Evolutionary conservation across 371 early-diverging fungal genomes (phyloP).

Genomic region (Mycotypha africana): DNA sequence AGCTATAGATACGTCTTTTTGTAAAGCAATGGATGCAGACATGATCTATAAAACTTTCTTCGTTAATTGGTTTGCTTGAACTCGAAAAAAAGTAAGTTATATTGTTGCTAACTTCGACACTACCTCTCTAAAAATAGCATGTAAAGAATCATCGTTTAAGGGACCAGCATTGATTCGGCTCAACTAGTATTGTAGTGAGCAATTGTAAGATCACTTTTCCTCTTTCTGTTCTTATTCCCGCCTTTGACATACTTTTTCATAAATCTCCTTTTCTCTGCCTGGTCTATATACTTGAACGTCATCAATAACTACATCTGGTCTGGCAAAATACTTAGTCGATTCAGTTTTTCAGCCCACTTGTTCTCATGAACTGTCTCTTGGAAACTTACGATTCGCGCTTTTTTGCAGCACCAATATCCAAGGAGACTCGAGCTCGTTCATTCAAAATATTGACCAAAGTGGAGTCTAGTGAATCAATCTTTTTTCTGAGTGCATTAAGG

Average conservation of each 20-base stretch:
- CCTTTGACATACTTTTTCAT: constrained; percentile 51
- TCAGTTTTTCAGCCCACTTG: too few species aligned
- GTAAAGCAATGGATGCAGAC: constrained; percentile 86
- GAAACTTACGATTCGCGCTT: constrained; percentile 11
- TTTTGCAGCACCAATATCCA: constrained; percentile 81
- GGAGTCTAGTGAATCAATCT: constrained; percentile 77
- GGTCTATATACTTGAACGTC: constrained; percentile 64
- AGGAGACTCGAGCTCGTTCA: constrained; percentile 83
- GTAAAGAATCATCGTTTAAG: constrained; percentile 65
- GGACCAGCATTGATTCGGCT: constrained; percentile 76
- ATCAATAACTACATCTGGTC: constrained; percentile 14
- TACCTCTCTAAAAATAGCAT: constrained; percentile 82
- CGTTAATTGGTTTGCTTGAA: too few species aligned
- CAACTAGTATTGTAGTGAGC: constrained; percentile 19
- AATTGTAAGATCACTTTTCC: neutral
- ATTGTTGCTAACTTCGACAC: neutral
- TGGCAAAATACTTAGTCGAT: constrained; percentile 8
- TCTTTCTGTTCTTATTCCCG: neutral
- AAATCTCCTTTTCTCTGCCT: constrained; percentile 60
- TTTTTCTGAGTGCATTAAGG: constrained; percentile 47
- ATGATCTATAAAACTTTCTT: constrained; percentile 70
- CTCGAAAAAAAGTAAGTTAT: neutral
- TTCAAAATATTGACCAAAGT: constrained; percentile 75
- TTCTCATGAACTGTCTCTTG: too few species aligned
- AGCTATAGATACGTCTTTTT: constrained; percentile 76